Evolutionary conservation across 805 yeast species (phyloP).

Genomic region (Komagataella ulmi): DNA sequence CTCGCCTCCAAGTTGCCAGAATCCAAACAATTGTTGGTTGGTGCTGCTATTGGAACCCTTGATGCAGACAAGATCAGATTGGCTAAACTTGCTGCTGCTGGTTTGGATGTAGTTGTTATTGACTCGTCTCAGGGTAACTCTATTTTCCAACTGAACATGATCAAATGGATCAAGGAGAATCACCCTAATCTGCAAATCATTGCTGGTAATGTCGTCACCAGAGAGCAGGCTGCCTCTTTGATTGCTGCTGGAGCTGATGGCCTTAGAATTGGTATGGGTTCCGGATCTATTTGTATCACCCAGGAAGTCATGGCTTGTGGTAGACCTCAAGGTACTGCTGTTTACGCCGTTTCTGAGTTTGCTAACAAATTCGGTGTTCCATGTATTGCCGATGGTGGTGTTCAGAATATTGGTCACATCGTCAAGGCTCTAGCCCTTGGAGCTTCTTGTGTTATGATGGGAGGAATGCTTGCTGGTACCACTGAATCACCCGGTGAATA

Average conservation of each 20-base stretch:
- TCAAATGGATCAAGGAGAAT: constrained; percentile 76
- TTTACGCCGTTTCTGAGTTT: constrained; percentile 84
- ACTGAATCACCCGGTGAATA: constrained; percentile 97
- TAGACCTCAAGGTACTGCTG: constrained; percentile 99
- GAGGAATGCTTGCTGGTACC: constrained; percentile 98
- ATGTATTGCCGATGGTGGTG: constrained; percentile 99
- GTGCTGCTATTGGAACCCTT: constrained; percentile 97
- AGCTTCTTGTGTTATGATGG: constrained; percentile 98
- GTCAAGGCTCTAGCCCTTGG: constrained; percentile 94
- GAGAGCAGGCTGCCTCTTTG: constrained; percentile 96
- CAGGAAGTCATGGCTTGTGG: constrained; percentile 99
- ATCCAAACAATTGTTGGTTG: constrained; percentile 93
- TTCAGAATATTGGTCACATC: constrained; percentile 96
- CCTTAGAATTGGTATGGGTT: constrained; percentile 98
- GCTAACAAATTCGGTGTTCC: constrained; percentile 96
- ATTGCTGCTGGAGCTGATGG: constrained; percentile 97
- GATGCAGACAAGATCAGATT: constrained; percentile 82
- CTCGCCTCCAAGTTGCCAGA: constrained; percentile 85
- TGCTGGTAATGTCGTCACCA: constrained; percentile 97
- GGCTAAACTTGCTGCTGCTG: constrained; percentile 78
- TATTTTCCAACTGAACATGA: constrained; percentile 84
- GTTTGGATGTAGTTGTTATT: constrained; percentile 88
- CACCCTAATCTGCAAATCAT: constrained; percentile 76
- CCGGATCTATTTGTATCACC: constrained; percentile 97
- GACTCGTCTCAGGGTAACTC: constrained; percentile 99